A percentile compares a stretch with the other conserved stretches of the same genome.
These are phyloP conservation scores for Talaromyces verruculosus DNA, from an alignment of 2,329 filamentous ascomycete species.

Conservation along the genomic window DNA sequence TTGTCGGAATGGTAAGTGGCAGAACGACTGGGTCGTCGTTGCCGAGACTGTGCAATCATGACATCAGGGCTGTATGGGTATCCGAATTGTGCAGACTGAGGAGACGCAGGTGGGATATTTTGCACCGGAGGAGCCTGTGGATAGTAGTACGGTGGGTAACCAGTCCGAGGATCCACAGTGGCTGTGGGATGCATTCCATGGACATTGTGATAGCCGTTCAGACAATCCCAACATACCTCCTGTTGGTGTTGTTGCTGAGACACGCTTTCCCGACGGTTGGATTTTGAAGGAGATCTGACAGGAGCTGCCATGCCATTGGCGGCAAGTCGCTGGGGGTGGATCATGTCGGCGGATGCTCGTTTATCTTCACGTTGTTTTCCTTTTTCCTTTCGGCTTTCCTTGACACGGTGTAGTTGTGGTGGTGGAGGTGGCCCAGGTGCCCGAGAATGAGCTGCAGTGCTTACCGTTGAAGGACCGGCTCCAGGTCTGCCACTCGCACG, in stretches of 20 bases:
- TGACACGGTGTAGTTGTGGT: conserved; percentile 29
- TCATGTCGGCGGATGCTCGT: conserved; percentile 36
- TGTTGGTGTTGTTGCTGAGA: conserved; percentile 34
- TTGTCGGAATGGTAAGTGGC: conserved; percentile 37
- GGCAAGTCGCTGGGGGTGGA: conserved; percentile 36
- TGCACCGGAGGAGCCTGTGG: conserved; percentile 29
- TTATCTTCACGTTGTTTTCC: conserved; percentile 32
- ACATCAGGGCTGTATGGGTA: conserved; percentile 34
- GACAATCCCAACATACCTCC: conserved; percentile 36
- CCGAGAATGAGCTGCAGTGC: conserved; percentile 26
- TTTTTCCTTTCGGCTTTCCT: conserved; percentile 36
- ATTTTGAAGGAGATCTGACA: conserved; percentile 36
- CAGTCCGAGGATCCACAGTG: conserved; percentile 36
- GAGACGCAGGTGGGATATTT: conserved; percentile 30
- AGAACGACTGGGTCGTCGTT: conserved; percentile 33
- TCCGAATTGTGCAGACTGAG: conserved; percentile 32
- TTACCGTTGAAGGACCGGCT: conserved; percentile 39
- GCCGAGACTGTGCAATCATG: conserved; percentile 32
- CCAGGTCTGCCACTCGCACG: conserved; percentile 45
- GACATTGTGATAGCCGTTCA: conserved; percentile 32
- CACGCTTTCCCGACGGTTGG: conserved; percentile 35
- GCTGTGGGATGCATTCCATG: conserved; percentile 30
- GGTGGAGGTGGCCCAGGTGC: conserved; percentile 21
- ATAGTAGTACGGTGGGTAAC: conserved; percentile 30
- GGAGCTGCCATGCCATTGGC: conserved; percentile 32